These are phyloP conservation scores for Salpingoeca rosetta DNA, from an alignment of 78 protist species.

Conservation along the genomic window DNA sequence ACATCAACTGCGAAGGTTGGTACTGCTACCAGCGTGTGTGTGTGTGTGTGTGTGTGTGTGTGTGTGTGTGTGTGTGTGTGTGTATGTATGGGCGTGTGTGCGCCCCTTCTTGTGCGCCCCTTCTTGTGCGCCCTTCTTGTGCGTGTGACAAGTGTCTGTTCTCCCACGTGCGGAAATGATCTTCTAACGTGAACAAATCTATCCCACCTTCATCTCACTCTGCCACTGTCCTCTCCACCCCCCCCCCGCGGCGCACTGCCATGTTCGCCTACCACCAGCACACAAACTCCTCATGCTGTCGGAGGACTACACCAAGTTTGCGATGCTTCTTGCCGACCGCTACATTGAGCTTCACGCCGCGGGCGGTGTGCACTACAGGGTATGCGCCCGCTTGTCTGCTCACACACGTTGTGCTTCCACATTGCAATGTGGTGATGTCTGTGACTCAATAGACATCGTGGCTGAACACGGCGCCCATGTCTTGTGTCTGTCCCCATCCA, in stretches of 20 bases:
- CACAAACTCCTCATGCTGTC: constrained; percentile 40
- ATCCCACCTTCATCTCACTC: background rate
- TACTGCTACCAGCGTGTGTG: constrained; percentile 43
- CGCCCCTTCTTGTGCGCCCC: background rate
- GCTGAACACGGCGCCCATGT: no score
- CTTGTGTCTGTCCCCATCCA: background rate
- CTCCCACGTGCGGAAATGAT: background rate
- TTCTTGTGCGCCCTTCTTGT: background rate
- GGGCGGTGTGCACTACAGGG: constrained; percentile 62
- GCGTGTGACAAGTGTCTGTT: background rate
- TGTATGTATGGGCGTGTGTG: no score
- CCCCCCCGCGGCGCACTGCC: background rate
- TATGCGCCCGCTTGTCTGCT: no score
- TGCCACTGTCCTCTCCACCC: background rate
- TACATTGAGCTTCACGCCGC: constrained; percentile 85
- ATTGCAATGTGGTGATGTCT: no score
- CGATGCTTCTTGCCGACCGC: constrained; percentile 64
- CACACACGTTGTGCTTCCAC: no score
- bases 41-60: no score
- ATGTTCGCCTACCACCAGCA: background rate
- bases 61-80: background rate
- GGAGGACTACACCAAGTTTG: constrained; percentile 86
- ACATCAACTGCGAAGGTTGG: constrained; percentile 56
- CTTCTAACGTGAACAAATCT: background rate
- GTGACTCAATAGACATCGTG: no score